Conservation (phyloP, 805 yeast species). For the Kluyveromyces starmeri region DNA sequence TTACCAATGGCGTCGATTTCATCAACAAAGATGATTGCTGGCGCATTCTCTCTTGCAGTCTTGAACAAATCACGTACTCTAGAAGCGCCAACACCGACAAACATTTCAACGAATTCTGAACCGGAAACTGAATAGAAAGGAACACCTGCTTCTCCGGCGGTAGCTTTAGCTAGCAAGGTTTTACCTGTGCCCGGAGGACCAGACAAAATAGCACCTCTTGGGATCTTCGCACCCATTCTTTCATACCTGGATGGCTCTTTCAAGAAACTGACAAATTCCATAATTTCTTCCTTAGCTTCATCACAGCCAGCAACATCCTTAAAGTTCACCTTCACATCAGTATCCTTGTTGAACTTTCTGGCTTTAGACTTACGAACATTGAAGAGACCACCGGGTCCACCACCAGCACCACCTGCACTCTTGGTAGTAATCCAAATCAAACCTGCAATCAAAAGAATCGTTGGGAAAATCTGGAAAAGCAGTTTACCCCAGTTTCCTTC, state of each 20-base stretch:
- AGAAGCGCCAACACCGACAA: constrained; percentile 93
- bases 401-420: constrained; percentile 42
- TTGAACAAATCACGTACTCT: constrained; percentile 88
- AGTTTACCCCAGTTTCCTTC: constrained; percentile 61
- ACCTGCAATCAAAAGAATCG: constrained; percentile 80
- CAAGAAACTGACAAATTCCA: constrained; percentile 88
- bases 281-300: constrained; percentile 89
- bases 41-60: constrained; percentile 84
- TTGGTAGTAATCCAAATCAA: constrained; percentile 71
- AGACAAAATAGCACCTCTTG: constrained; percentile 87
- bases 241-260: constrained; percentile 81
- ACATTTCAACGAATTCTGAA: constrained; percentile 95
- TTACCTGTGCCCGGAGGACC: constrained; percentile 99
- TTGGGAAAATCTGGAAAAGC: constrained; percentile 75
- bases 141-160: constrained; percentile 95
- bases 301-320: constrained; percentile 92
- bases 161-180: constrained; percentile 84
- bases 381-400: constrained; percentile 60
- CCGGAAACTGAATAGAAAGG: constrained; percentile 89
- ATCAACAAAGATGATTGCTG: constrained; percentile 84
- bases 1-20: constrained; percentile 96
- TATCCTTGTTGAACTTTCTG: constrained; percentile 72
- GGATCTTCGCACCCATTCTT: constrained; percentile 84
- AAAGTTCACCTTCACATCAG: constrained; percentile 72
- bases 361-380: constrained; percentile 74